Evolutionary conservation across 441 rosid genomes (phyloP).

Genomic region (Croton setiger): DNA sequence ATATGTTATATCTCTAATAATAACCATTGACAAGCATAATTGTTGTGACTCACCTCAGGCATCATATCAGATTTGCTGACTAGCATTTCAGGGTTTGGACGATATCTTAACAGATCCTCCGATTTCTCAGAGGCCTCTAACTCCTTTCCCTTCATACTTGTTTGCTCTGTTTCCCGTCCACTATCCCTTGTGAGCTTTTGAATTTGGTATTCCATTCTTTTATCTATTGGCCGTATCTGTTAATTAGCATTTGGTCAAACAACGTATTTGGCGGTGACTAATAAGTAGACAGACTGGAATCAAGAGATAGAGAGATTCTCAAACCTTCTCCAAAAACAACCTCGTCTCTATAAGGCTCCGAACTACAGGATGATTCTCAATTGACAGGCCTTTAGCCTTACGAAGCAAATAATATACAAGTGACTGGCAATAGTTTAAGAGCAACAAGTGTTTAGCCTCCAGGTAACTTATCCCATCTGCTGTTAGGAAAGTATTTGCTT

Average conservation of each 20-base stretch:
- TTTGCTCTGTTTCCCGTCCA: conserved; percentile 33
- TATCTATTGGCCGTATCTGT: conserved; percentile 89
- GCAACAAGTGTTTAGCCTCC: conserved; percentile 80
- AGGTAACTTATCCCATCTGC: conserved; percentile 34
- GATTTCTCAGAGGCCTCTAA: conserved; percentile 35
- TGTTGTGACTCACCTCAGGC: conserved; percentile 34
- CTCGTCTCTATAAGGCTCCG: conserved; percentile 83
- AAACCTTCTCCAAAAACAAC: conserved; percentile 83
- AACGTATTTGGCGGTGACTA: background rate
- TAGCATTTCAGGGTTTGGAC: conserved; percentile 82
- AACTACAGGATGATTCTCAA: conserved; percentile 75
- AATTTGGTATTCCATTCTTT: conserved; percentile 81
- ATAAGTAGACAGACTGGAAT: background rate
- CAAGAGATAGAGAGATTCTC: conserved; percentile 13
- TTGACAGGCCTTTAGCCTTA: conserved; percentile 75
- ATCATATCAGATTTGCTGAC: conserved; percentile 38
- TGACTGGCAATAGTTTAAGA: conserved; percentile 75
- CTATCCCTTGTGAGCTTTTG: conserved; percentile 63
- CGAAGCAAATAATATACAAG: conserved; percentile 72
- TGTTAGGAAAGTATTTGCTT: conserved; percentile 42
- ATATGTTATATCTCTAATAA: background rate
- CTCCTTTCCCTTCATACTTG: conserved; percentile 32
- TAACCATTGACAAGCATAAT: conserved; percentile 1
- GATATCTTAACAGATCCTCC: conserved; percentile 65
- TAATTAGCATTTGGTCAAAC: conserved; percentile 2